Percentiles rank a stretch among this genome's conserved stretches.
Evolutionary conservation across 345 rosid genomes (phyloP).

Genomic region (Ceriops zippeliana): DNA sequence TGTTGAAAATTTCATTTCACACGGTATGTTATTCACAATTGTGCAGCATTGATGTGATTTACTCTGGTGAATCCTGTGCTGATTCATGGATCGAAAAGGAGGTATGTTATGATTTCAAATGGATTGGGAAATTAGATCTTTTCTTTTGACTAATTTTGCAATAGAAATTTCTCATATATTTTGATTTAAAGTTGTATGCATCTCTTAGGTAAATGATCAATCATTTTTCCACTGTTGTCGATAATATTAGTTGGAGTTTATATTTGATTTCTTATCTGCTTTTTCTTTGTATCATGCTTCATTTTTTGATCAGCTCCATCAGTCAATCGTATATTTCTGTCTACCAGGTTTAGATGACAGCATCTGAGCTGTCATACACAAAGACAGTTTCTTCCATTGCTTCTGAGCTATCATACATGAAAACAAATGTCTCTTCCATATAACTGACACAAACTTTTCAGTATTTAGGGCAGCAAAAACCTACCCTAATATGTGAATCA

Average conservation of each 20-base stretch:
- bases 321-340: not conserved
- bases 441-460: no score
- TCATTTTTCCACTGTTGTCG: not conserved
- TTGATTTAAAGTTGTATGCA: not conserved
- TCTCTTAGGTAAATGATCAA: not conserved
- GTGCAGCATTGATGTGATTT: slow-evolving; percentile 76
- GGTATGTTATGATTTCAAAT: slow-evolving; percentile 34
- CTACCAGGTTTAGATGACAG: not conserved
- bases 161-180: not conserved
- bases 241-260: not conserved
- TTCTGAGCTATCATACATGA: no score
- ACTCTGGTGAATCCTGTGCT: slow-evolving; percentile 78
- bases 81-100: slow-evolving; percentile 95
- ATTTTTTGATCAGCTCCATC: not conserved
- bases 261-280: not conserved
- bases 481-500: no score
- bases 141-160: not conserved
- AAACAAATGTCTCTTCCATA: no score
- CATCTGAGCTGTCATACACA: not conserved
- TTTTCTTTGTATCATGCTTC: not conserved
- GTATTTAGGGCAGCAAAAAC: no score
- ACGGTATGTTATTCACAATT: slow-evolving; percentile 17
- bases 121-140: slow-evolving; percentile 1
- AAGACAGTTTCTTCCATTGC: not conserved
- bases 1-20: not conserved